Evolutionary conservation across 768 basidiomycete genomes (phyloP).

Genomic region (Naganishia vaughanmartiniae): DNA sequence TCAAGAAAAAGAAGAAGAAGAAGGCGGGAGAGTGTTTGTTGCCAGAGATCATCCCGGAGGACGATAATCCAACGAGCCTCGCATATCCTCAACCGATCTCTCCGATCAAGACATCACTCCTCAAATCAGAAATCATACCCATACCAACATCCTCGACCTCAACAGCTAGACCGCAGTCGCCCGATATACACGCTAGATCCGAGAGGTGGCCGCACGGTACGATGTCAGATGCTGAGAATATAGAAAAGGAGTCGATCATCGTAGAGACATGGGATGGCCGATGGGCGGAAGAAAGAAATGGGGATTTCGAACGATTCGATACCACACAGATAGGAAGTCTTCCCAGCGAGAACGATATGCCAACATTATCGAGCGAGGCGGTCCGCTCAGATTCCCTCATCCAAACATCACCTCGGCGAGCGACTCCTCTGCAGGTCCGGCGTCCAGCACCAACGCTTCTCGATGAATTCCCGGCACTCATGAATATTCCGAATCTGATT

Average conservation of each 20-base stretch:
- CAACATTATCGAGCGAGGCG: background rate
- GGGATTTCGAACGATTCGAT: background rate
- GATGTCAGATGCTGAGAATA: background rate
- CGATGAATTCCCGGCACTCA: constrained; percentile 18
- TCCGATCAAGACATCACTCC: background rate
- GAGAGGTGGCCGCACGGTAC: background rate
- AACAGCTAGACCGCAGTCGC: background rate
- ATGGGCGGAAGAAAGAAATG: no score
- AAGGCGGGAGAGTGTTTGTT: constrained; percentile 1
- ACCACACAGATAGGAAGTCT: background rate
- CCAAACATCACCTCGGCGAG: constrained; percentile 6
- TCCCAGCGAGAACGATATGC: background rate
- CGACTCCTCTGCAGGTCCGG: constrained; percentile 3
- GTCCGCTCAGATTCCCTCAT: background rate
- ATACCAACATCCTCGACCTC: background rate
- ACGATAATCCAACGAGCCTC: background rate
- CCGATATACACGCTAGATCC: background rate
- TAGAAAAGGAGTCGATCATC: constrained; percentile 12
- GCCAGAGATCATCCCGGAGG: constrained; percentile 10
- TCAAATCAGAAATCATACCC: background rate
- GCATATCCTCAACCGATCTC: constrained; percentile 2
- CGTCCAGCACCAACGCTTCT: constrained; percentile 14
- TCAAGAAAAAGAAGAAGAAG: constrained; percentile 21
- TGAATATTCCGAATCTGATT: constrained; percentile 11
- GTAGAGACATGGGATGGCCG: background rate